These are phyloP conservation scores for Daldinia grandis DNA, from an alignment of 495 filamentous ascomycete species.

Conservation along the genomic window DNA sequence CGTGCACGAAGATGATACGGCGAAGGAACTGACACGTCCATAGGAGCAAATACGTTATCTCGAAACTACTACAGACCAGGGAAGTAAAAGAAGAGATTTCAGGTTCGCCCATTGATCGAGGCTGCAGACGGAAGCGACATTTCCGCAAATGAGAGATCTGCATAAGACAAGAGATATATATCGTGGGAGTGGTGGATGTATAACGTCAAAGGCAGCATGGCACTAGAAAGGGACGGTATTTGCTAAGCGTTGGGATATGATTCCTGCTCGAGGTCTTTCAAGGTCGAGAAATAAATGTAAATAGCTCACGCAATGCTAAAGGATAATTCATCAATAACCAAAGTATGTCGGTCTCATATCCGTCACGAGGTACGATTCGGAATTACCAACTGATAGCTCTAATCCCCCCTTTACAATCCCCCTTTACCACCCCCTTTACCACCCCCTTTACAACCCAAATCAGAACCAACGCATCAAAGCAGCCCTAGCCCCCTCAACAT, in stretches of 20 bases:
- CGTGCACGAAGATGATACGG: not conserved
- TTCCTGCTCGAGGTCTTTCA: not conserved
- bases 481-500: conserved; percentile 29
- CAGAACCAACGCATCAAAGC: conserved; percentile 24
- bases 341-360: too few species aligned
- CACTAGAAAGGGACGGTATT: not conserved
- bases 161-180: not conserved
- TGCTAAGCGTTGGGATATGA: not conserved
- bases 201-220: not conserved
- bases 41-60: conserved; percentile 34
- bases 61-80: conserved; percentile 35
- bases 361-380: too few species aligned
- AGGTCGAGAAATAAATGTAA: not conserved
- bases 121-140: not conserved
- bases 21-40: not conserved
- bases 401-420: too few species aligned
- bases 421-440: too few species aligned
- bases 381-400: too few species aligned
- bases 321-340: not conserved
- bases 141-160: not conserved
- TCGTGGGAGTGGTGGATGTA: not conserved
- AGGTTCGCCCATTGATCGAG: conserved; percentile 28
- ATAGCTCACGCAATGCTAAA: not conserved
- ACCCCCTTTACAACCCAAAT: not conserved
- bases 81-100: conserved; percentile 34